phyloP scores from a whole-genome alignment of 2,329 filamentous ascomycete genomes.

The Arachnopeziza araneosa region DNA sequence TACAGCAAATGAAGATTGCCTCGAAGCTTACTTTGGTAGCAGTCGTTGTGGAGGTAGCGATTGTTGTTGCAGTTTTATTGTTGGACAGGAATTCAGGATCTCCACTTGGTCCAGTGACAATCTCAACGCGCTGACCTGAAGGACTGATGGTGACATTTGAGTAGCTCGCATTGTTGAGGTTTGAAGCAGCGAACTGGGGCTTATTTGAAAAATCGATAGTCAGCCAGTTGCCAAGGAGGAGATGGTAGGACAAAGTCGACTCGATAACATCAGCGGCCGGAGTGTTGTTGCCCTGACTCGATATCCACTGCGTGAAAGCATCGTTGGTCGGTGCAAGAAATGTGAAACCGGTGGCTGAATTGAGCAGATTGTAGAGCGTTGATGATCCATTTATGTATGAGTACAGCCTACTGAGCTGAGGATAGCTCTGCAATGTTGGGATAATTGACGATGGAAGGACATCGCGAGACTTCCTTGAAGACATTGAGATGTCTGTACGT shows the following conservation, averaged over 20 bases:
- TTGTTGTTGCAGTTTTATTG: conserved; percentile 3
- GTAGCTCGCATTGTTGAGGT: conserved; percentile 3
- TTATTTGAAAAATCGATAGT: not conserved
- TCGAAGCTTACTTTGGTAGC: not conserved
- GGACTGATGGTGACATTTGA: conserved; percentile 3
- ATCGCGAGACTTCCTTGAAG: not conserved
- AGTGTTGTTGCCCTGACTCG: not conserved
- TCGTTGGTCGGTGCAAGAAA: conserved; percentile 7
- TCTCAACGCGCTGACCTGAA: conserved; percentile 2
- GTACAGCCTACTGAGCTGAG: conserved; percentile 2
- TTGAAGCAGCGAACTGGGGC: conserved; percentile 2
- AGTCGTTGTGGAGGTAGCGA: not conserved
- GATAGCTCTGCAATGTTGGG: not conserved
- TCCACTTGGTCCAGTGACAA: not conserved
- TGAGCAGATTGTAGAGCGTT: not conserved
- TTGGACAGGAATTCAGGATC: conserved; percentile 3
- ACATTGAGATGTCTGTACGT: not conserved
- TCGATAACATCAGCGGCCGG: not conserved
- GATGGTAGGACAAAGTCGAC: conserved; percentile 3
- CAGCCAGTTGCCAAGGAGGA: conserved; percentile 4
- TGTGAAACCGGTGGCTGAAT: not conserved
- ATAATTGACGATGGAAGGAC: not conserved
- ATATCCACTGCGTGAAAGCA: conserved; percentile 4
- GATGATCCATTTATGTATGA: conserved; percentile 2
- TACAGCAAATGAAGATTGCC: not conserved